Evolutionary conservation across 495 filamentous ascomycete genomes (phyloP).

Genomic region (Penicillium turbatum): DNA sequence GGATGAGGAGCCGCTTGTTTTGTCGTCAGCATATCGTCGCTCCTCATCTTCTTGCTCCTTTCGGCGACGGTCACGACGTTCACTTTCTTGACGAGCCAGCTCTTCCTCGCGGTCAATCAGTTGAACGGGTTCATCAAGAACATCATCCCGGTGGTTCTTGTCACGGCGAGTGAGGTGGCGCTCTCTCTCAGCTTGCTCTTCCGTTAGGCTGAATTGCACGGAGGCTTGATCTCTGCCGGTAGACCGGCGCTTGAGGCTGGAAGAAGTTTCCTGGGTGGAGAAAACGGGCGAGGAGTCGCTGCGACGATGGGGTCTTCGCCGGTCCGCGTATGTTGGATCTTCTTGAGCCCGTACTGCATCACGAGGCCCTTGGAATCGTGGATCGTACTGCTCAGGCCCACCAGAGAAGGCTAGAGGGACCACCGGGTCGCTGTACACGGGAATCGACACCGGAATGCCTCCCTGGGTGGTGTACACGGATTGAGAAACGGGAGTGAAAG

Average conservation of each 20-base stretch:
- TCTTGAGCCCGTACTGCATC: slow-evolving; percentile 11
- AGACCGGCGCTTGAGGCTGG: slow-evolving; percentile 34
- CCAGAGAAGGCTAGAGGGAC: slow-evolving; percentile 31
- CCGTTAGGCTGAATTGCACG: slow-evolving; percentile 46
- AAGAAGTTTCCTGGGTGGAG: slow-evolving; percentile 20
- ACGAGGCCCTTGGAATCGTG: slow-evolving; percentile 23
- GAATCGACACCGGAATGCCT: slow-evolving; percentile 24
- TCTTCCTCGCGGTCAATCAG: slow-evolving; percentile 28
- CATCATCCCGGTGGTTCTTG: slow-evolving; percentile 18
- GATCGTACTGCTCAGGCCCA: slow-evolving; percentile 23
- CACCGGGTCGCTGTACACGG: slow-evolving; percentile 32
- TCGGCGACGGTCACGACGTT: slow-evolving; percentile 18
- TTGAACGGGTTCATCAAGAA: slow-evolving; percentile 16
- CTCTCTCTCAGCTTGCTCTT: slow-evolving; percentile 46
- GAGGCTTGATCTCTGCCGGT: slow-evolving; percentile 42
- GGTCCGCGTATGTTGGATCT: slow-evolving; percentile 3
- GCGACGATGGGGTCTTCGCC: slow-evolving; percentile 17
- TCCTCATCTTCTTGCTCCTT: slow-evolving; percentile 21
- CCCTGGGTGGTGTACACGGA: slow-evolving; percentile 48
- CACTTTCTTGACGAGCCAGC: slow-evolving; percentile 9
- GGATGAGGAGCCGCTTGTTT: slow-evolving; percentile 28
- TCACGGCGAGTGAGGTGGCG: slow-evolving; percentile 36
- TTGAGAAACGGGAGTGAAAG: slow-evolving; percentile 52
- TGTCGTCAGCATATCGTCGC: slow-evolving; percentile 13
- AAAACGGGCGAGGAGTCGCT: slow-evolving; percentile 37